These are phyloP conservation scores for Wickerhamomyces bovis DNA, from an alignment of 805 yeast genomes.

Conservation along the genomic window DNA sequence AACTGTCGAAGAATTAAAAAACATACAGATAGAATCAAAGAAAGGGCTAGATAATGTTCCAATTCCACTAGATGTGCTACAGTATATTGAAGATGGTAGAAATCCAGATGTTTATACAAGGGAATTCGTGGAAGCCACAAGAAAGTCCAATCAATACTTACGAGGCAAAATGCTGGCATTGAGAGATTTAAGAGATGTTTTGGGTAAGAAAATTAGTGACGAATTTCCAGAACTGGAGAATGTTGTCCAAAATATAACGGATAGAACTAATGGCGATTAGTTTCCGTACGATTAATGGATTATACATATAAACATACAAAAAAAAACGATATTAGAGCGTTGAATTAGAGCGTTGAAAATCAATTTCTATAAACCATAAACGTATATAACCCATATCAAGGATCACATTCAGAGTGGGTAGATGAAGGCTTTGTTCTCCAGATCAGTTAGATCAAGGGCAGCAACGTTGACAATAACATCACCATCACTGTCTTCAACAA, in stretches of 20 bases:
- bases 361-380: neutral
- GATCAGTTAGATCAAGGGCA: slow-evolving; percentile 44
- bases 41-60: slow-evolving; percentile 36
- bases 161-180: slow-evolving; percentile 79
- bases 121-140: slow-evolving; percentile 92
- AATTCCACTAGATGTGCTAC: slow-evolving; percentile 79
- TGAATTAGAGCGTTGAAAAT: neutral
- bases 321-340: neutral
- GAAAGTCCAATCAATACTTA: slow-evolving; percentile 79
- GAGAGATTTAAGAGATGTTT: slow-evolving; percentile 50
- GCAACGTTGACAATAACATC: slow-evolving; percentile 35
- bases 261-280: slow-evolving; percentile 31
- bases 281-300: neutral
- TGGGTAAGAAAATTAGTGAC: slow-evolving; percentile 62
- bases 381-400: neutral
- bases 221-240: slow-evolving; percentile 74
- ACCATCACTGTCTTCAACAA: slow-evolving; percentile 26
- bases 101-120: slow-evolving; percentile 96
- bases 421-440: slow-evolving; percentile 43
- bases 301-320: too few species aligned
- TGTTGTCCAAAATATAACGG: slow-evolving; percentile 50
- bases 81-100: slow-evolving; percentile 92
- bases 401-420: slow-evolving; percentile 33
- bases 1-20: slow-evolving; percentile 34
- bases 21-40: slow-evolving; percentile 24